phyloP scores from a whole-genome alignment of 257 asterid genomes.

The Cynanchum wilfordii region DNA sequence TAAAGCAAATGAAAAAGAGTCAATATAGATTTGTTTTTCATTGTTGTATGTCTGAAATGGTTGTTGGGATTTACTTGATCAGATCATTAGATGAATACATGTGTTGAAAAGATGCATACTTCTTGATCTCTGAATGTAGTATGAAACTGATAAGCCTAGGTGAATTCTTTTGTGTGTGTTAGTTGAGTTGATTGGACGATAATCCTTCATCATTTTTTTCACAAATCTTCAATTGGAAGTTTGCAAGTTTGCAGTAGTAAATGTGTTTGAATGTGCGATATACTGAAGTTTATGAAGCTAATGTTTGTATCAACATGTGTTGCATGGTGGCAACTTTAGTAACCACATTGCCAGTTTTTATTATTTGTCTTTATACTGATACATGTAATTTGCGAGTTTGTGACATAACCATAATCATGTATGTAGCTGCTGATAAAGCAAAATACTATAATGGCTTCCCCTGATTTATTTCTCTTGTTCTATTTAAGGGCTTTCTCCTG shows the following conservation, averaged over 20 bases:
- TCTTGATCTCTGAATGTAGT: neutral
- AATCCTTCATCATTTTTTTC: neutral
- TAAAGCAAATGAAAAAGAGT: neutral
- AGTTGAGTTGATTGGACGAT: neutral
- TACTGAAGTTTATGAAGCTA: neutral
- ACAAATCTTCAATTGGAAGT: neutral
- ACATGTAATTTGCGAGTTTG: neutral
- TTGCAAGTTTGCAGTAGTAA: neutral
- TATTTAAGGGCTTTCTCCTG: neutral
- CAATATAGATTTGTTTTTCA: neutral
- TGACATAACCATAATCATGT: neutral
- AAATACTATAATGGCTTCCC: neutral
- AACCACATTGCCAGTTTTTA: neutral
- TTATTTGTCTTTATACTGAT: neutral
- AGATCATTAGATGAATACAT: neutral
- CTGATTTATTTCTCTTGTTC: neutral
- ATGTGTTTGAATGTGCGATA: neutral
- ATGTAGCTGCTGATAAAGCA: neutral
- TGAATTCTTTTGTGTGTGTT: neutral
- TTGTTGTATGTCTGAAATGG: neutral
- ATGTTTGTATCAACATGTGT: neutral
- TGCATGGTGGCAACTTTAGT: neutral
- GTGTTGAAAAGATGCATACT: neutral
- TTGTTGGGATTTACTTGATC: neutral
- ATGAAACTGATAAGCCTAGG: neutral